phyloP scores from a whole-genome alignment of 192 early-diverging fungal genomes.

The Coemansia sp. region DNA sequence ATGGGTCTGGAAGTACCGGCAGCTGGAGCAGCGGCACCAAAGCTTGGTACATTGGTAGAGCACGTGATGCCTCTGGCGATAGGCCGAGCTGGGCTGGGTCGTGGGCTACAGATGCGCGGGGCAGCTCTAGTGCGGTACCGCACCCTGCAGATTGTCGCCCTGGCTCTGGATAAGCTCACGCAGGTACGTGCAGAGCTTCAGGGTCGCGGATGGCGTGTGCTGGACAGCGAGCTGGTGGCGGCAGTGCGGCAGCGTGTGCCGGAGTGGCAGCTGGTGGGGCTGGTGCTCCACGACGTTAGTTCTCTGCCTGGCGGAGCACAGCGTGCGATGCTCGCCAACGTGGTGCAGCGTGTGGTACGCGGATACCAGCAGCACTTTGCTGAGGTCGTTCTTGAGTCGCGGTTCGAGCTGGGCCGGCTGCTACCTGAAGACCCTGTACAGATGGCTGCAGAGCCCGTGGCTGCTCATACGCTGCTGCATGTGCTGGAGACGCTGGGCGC shows the following conservation, averaged over 20 bases:
- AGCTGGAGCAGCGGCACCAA: conserved; percentile 17
- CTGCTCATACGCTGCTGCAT: conserved; percentile 31
- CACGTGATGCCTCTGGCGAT: conserved; percentile 37
- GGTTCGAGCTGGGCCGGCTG: conserved; percentile 45
- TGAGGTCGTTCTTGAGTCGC: conserved; percentile 28
- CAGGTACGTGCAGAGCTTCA: conserved; percentile 28
- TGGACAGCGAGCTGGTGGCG: conserved; percentile 36
- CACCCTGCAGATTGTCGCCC: conserved; percentile 33
- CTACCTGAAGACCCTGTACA: conserved; percentile 22
- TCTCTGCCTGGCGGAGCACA: neutral
- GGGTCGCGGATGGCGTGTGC: conserved; percentile 21
- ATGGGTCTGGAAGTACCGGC: conserved; percentile 36
- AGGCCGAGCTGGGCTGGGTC: conserved; percentile 22
- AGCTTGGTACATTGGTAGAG: conserved; percentile 43
- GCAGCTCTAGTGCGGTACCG: conserved; percentile 45
- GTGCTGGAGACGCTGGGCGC: conserved; percentile 25
- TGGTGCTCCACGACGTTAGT: conserved; percentile 23
- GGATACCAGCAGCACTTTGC: conserved; percentile 47
- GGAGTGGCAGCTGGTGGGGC: conserved; percentile 31
- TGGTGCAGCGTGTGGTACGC: conserved; percentile 40
- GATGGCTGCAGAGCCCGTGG: conserved; percentile 15
- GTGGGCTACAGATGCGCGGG: conserved; percentile 25
- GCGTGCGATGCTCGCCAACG: conserved; percentile 26
- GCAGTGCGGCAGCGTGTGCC: conserved; percentile 44
- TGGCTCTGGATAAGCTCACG: conserved; percentile 42